Evolutionary conservation across 768 basidiomycete species (phyloP), one percentile per base, ranked within the genome.

Genomic region (Hericium alpestre): DNA sequence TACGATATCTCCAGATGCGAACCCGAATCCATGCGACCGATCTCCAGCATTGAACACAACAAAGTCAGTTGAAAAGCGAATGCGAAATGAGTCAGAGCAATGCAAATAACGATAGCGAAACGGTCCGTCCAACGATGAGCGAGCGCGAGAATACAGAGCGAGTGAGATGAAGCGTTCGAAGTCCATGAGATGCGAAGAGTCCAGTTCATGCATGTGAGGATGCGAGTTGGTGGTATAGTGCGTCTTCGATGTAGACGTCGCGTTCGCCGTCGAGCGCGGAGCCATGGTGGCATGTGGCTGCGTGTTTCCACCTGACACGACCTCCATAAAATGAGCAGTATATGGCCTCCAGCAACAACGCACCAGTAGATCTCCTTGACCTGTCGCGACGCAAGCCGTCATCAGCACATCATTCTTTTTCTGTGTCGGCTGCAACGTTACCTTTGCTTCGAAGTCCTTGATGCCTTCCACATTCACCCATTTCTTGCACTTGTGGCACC

Each of bases 321-420:
- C 54, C 37, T 40, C 37, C 27, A 13, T 23, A 11, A 23, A 6
- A 27, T 12, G 6, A 32, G 32, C 13, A 4, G 40, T 23, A 12
- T 38, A 4, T n/a, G 12, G 4, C 18, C 27, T 32, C 32, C 22
- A 5, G 18, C 2, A 20, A n/a, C 10, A n/a, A 73, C 79, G 53
- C 64, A 89, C 87, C 89, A 90, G 64, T 82, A 82, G 6, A 90
- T 74, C 62, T 90, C 87, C 61, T 80, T 81, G 37, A 87, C 83
- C 85, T 86, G 54, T 20, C 10, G 32, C 41, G 49, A 4, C 3
- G 2, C n/a, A 50, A 13, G 12, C 39, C 20, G 57, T 50, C 20
- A 54, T 23, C 40, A 10, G 46, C 20, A 23, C 7, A 8, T 20
- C 20, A 38, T 54, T 18, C 16, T 53, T 5, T 51, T 51, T 16